These are phyloP conservation scores for Candida wancherniae DNA, from an alignment of 805 yeast genomes.

Conservation along the genomic window DNA sequence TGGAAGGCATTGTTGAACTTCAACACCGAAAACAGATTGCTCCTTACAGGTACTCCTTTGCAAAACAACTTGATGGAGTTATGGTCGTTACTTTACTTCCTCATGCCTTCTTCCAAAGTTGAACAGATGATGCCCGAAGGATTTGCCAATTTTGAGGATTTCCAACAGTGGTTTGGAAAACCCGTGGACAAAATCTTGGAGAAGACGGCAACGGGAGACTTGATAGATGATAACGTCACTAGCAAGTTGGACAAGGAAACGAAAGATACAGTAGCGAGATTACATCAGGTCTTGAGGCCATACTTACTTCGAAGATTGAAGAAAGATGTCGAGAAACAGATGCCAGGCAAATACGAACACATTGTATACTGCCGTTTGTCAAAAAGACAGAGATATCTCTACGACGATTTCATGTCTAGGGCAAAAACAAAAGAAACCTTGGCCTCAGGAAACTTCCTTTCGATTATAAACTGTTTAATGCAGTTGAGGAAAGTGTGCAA, in stretches of 20 bases:
- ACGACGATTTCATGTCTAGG: conserved; percentile 96
- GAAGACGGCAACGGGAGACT: conserved; percentile 49
- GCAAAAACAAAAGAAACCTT: conserved; percentile 93
- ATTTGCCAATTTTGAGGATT: conserved; percentile 91
- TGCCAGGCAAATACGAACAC: conserved; percentile 98
- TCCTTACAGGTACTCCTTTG: conserved; percentile 94
- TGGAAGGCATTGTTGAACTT: conserved; percentile 96
- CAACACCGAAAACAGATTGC: conserved; percentile 81
- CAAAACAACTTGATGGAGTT: conserved; percentile 93
- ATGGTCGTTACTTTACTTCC: conserved; percentile 91
- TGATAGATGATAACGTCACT: conserved; percentile 38
- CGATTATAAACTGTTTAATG: conserved; percentile 96
- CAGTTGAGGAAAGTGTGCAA: conserved; percentile 94
- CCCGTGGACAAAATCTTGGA: conserved; percentile 94
- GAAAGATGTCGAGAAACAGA: conserved; percentile 95
- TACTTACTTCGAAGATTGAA: conserved; percentile 86
- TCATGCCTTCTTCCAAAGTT: conserved; percentile 86
- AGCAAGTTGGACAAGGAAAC: conserved; percentile 66
- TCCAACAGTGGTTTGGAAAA: conserved; percentile 97
- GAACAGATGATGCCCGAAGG: conserved; percentile 84
- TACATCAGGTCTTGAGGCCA: conserved; percentile 92
- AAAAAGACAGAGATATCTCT: conserved; percentile 83
- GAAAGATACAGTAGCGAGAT: conserved; percentile 72
- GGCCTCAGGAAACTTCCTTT: conserved; percentile 89
- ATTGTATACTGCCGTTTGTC: conserved; percentile 87